These are phyloP conservation scores for Pyricularia sp. DNA, from an alignment of 2,329 filamentous ascomycete species.

Conservation along the genomic window DNA sequence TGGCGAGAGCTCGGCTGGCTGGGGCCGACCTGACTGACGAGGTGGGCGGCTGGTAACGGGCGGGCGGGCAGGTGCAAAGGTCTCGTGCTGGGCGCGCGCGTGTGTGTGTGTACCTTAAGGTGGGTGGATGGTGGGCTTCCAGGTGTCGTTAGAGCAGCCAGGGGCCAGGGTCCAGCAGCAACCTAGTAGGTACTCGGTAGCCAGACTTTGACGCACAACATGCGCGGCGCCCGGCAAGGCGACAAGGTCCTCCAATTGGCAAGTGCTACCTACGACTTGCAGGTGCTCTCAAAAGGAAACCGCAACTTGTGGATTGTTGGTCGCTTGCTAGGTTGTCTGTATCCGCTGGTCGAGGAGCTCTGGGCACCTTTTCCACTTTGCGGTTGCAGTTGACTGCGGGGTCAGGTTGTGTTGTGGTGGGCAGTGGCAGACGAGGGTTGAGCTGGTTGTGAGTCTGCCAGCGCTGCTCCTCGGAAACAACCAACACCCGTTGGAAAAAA, in stretches of 20 bases:
- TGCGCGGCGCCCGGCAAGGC: background rate
- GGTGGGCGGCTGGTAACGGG: constrained; percentile 2
- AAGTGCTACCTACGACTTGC: background rate
- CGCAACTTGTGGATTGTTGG: background rate
- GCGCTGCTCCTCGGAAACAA: background rate
- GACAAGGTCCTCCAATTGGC: background rate
- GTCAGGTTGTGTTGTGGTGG: constrained; percentile 1
- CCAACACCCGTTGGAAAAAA: background rate
- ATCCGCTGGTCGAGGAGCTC: background rate
- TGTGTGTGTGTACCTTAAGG: background rate
- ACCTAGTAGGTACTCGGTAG: background rate
- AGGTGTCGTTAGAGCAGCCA: background rate
- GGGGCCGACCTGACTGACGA: background rate
- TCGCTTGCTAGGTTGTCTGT: background rate
- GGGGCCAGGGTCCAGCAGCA: background rate
- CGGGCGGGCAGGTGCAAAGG: background rate
- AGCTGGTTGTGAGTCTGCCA: background rate
- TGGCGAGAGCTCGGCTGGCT: background rate
- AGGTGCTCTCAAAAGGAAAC: background rate
- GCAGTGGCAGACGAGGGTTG: background rate
- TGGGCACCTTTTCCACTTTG: background rate
- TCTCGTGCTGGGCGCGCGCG: background rate
- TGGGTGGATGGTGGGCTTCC: background rate
- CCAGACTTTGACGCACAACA: background rate
- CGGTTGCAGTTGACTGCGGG: constrained; percentile 3